Evolutionary conservation across 2,329 filamentous ascomycete species (phyloP), one percentile per base, ranked within the genome.

Genomic region (Xylariaceae sp.): DNA sequence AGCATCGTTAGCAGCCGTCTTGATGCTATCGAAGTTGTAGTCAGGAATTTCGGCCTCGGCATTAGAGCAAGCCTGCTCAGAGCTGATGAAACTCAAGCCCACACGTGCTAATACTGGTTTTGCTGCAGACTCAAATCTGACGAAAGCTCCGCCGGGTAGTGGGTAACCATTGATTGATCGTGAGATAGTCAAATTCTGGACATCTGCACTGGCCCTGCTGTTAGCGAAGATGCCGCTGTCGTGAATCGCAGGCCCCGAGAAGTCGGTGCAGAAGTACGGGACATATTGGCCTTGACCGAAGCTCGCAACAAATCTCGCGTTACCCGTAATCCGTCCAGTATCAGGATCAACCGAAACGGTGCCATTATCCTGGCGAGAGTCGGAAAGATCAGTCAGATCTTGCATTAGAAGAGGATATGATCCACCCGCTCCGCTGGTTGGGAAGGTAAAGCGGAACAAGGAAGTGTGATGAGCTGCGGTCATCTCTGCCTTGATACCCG

Each of bases 51-150:
- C 88, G 0, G 63, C 70, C 65, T 89, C 84, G 0, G 83, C 87
- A 62, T 86, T 87, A 6, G 74, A 64, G 61, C 88, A 92, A 1
- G 88, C 88, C 65, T 85, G 80, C 1, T 79, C 74, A 2, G 73
- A 70, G 63, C 82, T 87, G 60, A 90, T 83, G 66, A 89, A 87
- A 57, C 86, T 90, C 7, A 88, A 71, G 0, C 86, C 87, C 6
- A 88, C 83, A 31, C 88, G 78, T 11, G 79, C 86, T 7, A 80
- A 66, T n/a, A 90, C 77, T 2, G 78, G 77, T 2, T 73, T 71
- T 40, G 75, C 67, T 0, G 63, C 66, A 0, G 76, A 72, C 14
- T 79, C 66, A 60, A 89, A 89, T 41, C 82, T 76, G 18, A 82
- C 76, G 69, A 84, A 89, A 1, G 80, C 84, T 5, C 86, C 86